phyloP scores from a whole-genome alignment of 495 filamentous ascomycete species.

The Massariosphaeria phaeospora region DNA sequence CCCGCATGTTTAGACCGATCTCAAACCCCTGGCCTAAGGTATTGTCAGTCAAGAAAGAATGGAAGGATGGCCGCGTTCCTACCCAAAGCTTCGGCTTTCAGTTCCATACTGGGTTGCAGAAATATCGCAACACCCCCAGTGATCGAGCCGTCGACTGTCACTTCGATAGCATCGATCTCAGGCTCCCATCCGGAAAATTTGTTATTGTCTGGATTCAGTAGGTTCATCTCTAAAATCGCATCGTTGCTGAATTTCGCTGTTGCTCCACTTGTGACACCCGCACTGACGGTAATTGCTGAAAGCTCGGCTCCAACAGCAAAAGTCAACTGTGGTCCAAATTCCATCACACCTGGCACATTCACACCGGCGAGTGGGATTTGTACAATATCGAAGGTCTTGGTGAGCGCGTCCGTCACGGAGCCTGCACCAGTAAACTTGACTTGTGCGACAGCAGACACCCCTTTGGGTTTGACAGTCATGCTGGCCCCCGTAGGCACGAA shows the following conservation, averaged over 20 bases:
- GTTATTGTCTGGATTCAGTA: conserved; percentile 34
- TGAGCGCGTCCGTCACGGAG: conserved; percentile 29
- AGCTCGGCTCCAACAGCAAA: conserved; percentile 35
- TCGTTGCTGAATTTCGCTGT: conserved; percentile 31
- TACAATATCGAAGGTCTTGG: conserved; percentile 28
- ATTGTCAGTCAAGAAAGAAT: not conserved
- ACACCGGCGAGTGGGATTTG: conserved; percentile 40
- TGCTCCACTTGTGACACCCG: conserved; percentile 33
- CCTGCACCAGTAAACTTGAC: conserved; percentile 35
- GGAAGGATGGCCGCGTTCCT: not conserved
- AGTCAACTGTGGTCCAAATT: conserved; percentile 40
- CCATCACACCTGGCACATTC: conserved; percentile 37
- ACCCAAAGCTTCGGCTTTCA: conserved; percentile 37
- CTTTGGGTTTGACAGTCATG: conserved; percentile 34
- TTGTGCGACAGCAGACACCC: conserved; percentile 34
- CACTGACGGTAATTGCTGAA: conserved; percentile 35
- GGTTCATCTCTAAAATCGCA: conserved; percentile 37
- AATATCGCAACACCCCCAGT: conserved; percentile 31
- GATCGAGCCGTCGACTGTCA: conserved; percentile 37
- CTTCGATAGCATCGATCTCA: conserved; percentile 22
- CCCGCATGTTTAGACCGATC: conserved; percentile 38
- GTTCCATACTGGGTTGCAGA: conserved; percentile 33
- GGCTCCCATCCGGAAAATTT: conserved; percentile 39
- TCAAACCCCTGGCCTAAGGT: conserved; percentile 37
- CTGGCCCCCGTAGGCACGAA: conserved; percentile 33